A percentile compares a stretch with the other conserved stretches of the same genome.
Evolutionary conservation across 208 protist species (phyloP).

Genomic region (Crithidia expoeki): DNA sequence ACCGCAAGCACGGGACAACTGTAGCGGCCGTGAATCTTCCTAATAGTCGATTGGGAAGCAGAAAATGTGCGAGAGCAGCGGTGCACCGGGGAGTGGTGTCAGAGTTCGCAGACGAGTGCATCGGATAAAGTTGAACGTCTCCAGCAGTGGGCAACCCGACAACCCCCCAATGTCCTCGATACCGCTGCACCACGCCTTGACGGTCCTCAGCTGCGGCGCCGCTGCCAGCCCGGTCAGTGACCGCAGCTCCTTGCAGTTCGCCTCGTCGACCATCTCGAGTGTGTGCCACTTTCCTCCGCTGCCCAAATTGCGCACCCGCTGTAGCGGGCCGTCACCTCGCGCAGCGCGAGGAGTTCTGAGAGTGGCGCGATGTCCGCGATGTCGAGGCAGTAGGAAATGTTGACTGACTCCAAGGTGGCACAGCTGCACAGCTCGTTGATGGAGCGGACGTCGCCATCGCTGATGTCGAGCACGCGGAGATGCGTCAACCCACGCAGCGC

Average conservation of each 20-base stretch:
- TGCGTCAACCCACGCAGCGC: neutral
- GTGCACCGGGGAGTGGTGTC: conserved; percentile 7
- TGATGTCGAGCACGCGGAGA: conserved; percentile 11
- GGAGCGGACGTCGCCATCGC: conserved; percentile 9
- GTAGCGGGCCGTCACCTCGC: neutral
- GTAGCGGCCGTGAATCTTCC: neutral
- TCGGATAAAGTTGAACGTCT: neutral
- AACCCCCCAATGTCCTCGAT: conserved; percentile 9
- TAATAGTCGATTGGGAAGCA: conserved; percentile 3
- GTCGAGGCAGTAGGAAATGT: conserved; percentile 16
- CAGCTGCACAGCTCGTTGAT: neutral
- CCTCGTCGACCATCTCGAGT: conserved; percentile 2
- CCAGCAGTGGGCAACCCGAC: neutral
- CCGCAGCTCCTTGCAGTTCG: conserved; percentile 10
- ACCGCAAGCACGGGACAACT: neutral
- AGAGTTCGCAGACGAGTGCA: neutral
- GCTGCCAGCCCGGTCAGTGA: neutral
- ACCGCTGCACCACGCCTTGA: conserved; percentile 4
- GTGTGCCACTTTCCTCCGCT: neutral
- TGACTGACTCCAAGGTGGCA: conserved; percentile 5
- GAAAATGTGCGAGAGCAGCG: neutral
- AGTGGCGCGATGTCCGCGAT: neutral
- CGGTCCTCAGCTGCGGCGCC: neutral
- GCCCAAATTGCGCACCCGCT: conserved; percentile 6
- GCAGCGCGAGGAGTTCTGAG: neutral